Conservation (phyloP, 1,139 yeast genomes). For the Hyphopichia pseudoburtonii region DNA sequence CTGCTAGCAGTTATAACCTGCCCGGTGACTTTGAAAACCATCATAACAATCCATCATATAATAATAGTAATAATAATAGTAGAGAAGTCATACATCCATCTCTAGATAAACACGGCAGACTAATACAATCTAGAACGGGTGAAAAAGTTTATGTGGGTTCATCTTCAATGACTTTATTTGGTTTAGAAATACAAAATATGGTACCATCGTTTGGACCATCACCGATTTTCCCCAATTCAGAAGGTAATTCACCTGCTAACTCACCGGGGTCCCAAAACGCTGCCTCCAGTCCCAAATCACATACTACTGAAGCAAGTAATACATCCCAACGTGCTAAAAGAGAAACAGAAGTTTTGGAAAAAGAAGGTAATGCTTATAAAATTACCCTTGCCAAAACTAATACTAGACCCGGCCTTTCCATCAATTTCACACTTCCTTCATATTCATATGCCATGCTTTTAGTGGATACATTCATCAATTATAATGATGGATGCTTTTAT, state of each 20-base stretch:
- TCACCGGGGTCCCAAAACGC: constrained; percentile 10
- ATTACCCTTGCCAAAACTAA: constrained; percentile 68
- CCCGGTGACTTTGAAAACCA: too few relatives aligned
- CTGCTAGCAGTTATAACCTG: too few relatives aligned
- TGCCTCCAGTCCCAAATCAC: constrained; percentile 11
- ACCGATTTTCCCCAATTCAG: constrained; percentile 14
- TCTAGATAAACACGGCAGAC: constrained; percentile 65
- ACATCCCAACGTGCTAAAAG: constrained; percentile 17
- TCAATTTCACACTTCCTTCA: constrained; percentile 70
- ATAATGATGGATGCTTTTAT: constrained; percentile 83
- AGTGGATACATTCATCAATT: constrained; percentile 74
- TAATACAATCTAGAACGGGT: constrained; percentile 72
- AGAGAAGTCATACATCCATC: constrained; percentile 63
- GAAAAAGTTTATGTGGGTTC: constrained; percentile 76
- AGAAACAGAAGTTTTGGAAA: constrained; percentile 54
- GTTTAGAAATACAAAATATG: constrained; percentile 70
- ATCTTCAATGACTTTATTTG: constrained; percentile 78
- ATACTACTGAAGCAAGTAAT: constrained; percentile 8
- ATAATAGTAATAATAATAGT: not conserved
- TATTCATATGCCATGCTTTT: constrained; percentile 74
- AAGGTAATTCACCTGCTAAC: constrained; percentile 12
- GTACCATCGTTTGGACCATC: constrained; percentile 35
- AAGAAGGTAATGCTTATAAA: constrained; percentile 73
- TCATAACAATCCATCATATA: not conserved
- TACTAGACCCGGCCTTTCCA: constrained; percentile 65